Percentiles rank a stretch among this genome's conserved stretches.
Conservation (phyloP, 139 green algal species). For the Parachlorella kessleri region DNA sequence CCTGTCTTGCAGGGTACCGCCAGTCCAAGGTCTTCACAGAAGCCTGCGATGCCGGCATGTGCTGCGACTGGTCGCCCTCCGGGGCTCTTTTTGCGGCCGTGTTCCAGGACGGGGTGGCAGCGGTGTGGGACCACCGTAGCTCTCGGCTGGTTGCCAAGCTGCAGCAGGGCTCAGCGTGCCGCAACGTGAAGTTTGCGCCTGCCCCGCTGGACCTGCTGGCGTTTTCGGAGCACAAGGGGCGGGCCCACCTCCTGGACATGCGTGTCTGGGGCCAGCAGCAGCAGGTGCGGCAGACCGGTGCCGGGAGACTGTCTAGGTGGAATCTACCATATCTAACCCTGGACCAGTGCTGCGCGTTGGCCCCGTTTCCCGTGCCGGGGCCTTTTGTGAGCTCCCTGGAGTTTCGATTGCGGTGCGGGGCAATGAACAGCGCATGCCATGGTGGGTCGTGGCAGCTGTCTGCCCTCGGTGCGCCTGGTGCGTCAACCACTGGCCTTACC, state of each 20-base stretch:
- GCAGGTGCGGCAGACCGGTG: not conserved
- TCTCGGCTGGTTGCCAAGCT: slow-evolving; percentile 16
- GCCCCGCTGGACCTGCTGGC: slow-evolving; percentile 55
- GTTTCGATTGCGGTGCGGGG: no score
- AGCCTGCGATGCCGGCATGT: slow-evolving; percentile 72
- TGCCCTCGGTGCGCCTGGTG: no score
- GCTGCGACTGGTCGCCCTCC: slow-evolving; percentile 58
- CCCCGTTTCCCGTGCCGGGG: not conserved
- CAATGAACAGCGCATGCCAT: no score
- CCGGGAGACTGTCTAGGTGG: not conserved
- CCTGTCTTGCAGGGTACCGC: slow-evolving; percentile 48
- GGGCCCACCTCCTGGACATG: slow-evolving; percentile 43
- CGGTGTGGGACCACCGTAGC: slow-evolving; percentile 58
- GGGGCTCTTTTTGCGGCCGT: slow-evolving; percentile 52
- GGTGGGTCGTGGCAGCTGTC: no score
- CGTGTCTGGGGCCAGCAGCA: slow-evolving; percentile 34
- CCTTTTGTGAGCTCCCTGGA: no score
- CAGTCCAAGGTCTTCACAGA: slow-evolving; percentile 37
- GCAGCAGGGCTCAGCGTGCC: slow-evolving; percentile 16
- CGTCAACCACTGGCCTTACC: no score
- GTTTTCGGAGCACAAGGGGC: slow-evolving; percentile 52
- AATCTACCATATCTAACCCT: not conserved
- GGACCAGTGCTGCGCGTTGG: not conserved
- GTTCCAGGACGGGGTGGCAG: slow-evolving; percentile 52
- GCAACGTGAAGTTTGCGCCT: slow-evolving; percentile 53